Percentiles rank a stretch among this genome's conserved stretches.
These are phyloP conservation scores for Hirschioporus abietinus DNA, from an alignment of 768 basidiomycete species.

Conservation along the genomic window DNA sequence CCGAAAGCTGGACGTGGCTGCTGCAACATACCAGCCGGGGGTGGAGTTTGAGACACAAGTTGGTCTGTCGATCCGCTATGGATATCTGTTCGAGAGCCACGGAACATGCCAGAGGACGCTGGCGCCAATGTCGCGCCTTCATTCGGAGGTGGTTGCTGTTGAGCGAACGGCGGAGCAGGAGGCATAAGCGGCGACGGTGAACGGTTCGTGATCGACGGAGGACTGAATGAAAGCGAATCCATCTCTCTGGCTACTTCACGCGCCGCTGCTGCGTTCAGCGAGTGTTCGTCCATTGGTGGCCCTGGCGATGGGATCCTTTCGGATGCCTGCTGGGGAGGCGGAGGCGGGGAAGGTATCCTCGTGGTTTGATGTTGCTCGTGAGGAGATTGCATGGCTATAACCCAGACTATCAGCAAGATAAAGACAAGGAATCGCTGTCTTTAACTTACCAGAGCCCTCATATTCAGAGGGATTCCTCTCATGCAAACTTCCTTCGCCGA, in stretches of 20 bases:
- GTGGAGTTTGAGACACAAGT: constrained; percentile 18
- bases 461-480: background rate
- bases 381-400: background rate
- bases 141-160: constrained; percentile 9
- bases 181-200: constrained; percentile 27
- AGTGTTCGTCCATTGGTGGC: constrained; percentile 40
- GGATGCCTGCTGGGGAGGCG: background rate
- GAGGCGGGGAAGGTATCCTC: background rate
- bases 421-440: background rate
- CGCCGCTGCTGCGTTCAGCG: constrained; percentile 62
- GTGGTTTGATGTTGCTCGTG: background rate
- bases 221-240: constrained; percentile 45
- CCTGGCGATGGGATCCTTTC: constrained; percentile 4
- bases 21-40: constrained; percentile 4
- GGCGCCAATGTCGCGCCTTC: constrained; percentile 23
- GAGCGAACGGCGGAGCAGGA: constrained; percentile 34
- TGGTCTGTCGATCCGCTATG: constrained; percentile 8
- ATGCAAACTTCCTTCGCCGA: background rate
- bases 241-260: constrained; percentile 63
- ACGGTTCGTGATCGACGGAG: constrained; percentile 19
- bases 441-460: background rate
- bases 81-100: constrained; percentile 8
- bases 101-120: constrained; percentile 20
- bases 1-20: constrained; percentile 7
- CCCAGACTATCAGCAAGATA: background rate